Conservation (phyloP, 306 rosid genomes). For the Acmispon strigosus region DNA sequence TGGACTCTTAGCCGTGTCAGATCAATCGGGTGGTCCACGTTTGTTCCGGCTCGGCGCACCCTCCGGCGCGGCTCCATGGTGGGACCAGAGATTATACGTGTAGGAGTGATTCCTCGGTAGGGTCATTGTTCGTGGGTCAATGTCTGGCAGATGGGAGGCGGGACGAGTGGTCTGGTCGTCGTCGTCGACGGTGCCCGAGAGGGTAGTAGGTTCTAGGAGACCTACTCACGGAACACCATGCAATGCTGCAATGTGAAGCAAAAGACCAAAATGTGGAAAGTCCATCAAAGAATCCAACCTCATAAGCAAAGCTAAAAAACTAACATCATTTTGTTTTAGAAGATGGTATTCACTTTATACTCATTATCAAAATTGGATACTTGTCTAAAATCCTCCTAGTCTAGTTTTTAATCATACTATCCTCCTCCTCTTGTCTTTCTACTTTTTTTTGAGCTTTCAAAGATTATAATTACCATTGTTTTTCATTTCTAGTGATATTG, state of each 20-base stretch:
- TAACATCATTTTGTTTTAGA: constrained; percentile 58
- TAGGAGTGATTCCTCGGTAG: too few relatives aligned
- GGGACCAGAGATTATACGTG: too few relatives aligned
- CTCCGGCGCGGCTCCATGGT: too few relatives aligned
- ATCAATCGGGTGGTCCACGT: too few relatives aligned
- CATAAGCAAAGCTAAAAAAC: constrained; percentile 41
- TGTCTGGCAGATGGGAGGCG: too few relatives aligned
- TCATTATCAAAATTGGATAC: constrained; percentile 44
- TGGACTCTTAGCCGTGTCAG: too few relatives aligned
- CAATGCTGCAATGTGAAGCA: constrained; percentile 26
- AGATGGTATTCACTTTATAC: constrained; percentile 51
- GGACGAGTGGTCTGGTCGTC: too few relatives aligned
- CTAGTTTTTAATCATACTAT: constrained; percentile 55
- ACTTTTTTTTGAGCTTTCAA: constrained; percentile 43
- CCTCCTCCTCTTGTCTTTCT: constrained; percentile 10
- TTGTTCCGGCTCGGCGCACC: too few relatives aligned
- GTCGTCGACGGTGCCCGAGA: too few relatives aligned
- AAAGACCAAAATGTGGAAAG: constrained; percentile 24
- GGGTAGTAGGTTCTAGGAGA: too few relatives aligned
- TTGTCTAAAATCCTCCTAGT: constrained; percentile 27
- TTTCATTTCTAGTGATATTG: constrained; percentile 43
- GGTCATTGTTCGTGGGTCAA: too few relatives aligned
- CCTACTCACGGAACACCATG: too few relatives aligned
- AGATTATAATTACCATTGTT: constrained; percentile 50
- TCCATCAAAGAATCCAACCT: constrained; percentile 49